Base-by-base conservation (phyloP, 306 rosid species). In the Fagus crenata region DNA sequence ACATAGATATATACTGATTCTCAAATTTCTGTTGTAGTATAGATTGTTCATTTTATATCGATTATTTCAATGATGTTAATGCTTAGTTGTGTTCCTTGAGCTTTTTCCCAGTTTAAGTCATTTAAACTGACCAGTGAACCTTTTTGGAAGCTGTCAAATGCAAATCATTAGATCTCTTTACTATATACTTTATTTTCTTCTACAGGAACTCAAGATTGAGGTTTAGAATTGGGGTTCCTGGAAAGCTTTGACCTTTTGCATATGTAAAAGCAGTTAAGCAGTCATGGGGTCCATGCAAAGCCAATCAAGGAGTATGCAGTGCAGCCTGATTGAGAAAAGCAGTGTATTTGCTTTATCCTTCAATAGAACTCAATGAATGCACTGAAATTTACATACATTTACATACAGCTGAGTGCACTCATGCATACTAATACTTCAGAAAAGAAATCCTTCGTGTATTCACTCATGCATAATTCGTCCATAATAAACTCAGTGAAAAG, bases 1-100 rank as follows among this genome's bases (percentile, higher is more conserved):
- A 75, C 80, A 53, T 33, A 82, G 74, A 67, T 81, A 39, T 75
- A 58, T 79, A 63, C 82, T 78, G 79, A 33, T 74, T 76, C 72
- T 49, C 68, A 58, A 56, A 75, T 69, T 80, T 71, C 73, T 72
- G 63, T 69, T 85, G 79, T 82, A 88, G 89, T n/a, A 53, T 81
- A 77, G 84, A 64, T 7, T 73, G 67, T 78, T 69, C 51, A 80
- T 75, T 77, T 55, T 28, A 71, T 71, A 42, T 75, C 74, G 36
- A 69, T 73, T 67, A 59, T 65, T 22, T 84, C 63, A 76, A 79
- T 49, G 17, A 74, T 85, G 82, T 79, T 67, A 40, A 49, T 75
- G 64, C 78, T 22, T 63, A 46, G 56, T 43, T 46, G 4, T 42
- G 56, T 32, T 4, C 40, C 78, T 74, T 74, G 9, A 71, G 54